Conservation (phyloP, 805 yeast genomes). For the Pichia insulana region DNA sequence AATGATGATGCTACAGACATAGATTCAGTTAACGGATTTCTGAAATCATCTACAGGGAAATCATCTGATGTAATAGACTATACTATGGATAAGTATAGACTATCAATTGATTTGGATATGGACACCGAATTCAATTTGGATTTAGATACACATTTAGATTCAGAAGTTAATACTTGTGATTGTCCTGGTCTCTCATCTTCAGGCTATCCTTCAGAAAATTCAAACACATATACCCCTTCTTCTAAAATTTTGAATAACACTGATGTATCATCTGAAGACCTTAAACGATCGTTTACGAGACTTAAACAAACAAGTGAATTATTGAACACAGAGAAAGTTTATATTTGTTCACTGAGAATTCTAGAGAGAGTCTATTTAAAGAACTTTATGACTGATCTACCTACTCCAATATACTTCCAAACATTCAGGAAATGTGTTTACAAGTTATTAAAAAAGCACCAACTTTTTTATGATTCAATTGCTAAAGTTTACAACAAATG, state of each 20-base stretch:
- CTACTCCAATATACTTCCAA: slow-evolving; percentile 30
- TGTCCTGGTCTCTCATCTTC: not conserved
- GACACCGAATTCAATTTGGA: not conserved
- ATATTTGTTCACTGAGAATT: slow-evolving; percentile 36
- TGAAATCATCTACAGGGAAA: not conserved
- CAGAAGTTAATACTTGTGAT: not conserved
- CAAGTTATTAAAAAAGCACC: slow-evolving; percentile 27
- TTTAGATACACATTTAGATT: not conserved
- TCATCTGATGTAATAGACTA: too few relatives aligned
- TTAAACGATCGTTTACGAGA: slow-evolving; percentile 19
- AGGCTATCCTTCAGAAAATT: not conserved
- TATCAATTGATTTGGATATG: not conserved
- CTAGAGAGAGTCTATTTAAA: slow-evolving; percentile 36
- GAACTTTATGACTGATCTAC: slow-evolving; percentile 28
- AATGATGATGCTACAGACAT: not conserved
- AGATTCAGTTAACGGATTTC: slow-evolving; percentile 6
- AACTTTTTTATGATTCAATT: slow-evolving; percentile 23
- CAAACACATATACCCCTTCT: slow-evolving; percentile 8
- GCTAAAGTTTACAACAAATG: slow-evolving; percentile 17
- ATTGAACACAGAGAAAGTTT: slow-evolving; percentile 38
- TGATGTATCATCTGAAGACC: not conserved
- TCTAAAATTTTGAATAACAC: slow-evolving; percentile 4
- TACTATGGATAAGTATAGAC: not conserved
- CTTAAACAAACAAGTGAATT: slow-evolving; percentile 35
- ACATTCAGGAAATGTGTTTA: slow-evolving; percentile 23